phyloP scores from a whole-genome alignment of 202 grass and related monocot species.

The Dendrocalamus latiflorus region DNA sequence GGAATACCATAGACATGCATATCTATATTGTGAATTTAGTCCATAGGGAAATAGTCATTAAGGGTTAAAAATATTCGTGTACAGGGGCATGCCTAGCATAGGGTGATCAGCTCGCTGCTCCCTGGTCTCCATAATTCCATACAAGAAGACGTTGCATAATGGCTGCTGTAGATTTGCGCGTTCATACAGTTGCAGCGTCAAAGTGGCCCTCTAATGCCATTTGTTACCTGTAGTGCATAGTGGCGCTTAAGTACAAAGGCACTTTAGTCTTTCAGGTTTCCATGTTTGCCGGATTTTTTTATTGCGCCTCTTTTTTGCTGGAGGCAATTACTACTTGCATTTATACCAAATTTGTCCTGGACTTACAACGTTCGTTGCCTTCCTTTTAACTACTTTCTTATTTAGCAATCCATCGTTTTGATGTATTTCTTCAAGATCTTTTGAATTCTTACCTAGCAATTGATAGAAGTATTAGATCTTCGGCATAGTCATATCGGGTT shows the following conservation, averaged over 20 bases:
- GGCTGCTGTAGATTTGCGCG: not conserved
- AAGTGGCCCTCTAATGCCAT: not conserved
- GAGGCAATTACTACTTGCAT: slow-evolving; percentile 14
- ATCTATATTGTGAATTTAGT: not conserved
- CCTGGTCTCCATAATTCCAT: not conserved
- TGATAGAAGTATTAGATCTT: not conserved
- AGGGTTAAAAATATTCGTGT: not conserved
- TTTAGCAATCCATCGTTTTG: not conserved
- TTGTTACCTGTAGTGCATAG: not conserved
- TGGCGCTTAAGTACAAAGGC: not conserved
- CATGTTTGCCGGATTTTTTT: not conserved
- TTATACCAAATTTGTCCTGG: not conserved
- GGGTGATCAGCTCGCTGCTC: not conserved
- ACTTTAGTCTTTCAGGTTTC: slow-evolving; percentile 6
- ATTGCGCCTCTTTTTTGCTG: not conserved
- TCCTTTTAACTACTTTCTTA: not conserved
- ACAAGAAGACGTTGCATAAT: not conserved
- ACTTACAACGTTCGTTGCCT: not conserved
- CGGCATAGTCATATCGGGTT: not conserved
- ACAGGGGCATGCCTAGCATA: not conserved
- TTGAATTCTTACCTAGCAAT: not conserved
- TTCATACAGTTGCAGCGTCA: not conserved
- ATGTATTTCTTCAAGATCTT: not conserved
- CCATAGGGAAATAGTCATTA: not conserved
- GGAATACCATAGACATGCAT: not conserved